Percentiles rank a stretch among this genome's conserved stretches.
Conservation (phyloP, 2,329 filamentous ascomycete species). For the Paramyrothecium sp. region DNA sequence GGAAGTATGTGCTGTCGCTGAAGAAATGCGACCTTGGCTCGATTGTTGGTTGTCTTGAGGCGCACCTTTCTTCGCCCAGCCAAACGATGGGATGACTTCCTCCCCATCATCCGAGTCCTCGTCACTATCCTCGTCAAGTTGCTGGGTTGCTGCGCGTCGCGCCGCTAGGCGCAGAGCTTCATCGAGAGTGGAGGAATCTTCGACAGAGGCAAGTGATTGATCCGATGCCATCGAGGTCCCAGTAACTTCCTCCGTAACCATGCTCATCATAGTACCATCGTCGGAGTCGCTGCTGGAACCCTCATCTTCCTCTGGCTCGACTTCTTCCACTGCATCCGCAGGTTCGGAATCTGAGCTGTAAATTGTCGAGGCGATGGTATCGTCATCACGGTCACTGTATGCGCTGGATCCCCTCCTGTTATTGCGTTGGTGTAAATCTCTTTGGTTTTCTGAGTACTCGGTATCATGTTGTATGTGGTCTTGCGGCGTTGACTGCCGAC, state of each 20-base stretch:
- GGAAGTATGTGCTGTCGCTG: constrained; percentile 6
- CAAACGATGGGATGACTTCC: constrained; percentile 73
- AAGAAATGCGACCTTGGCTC: constrained; percentile 3
- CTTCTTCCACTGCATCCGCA: constrained; percentile 53
- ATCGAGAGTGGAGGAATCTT: constrained; percentile 72
- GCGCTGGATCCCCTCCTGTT: constrained; percentile 65
- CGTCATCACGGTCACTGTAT: constrained; percentile 65
- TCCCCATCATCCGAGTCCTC: constrained; percentile 50
- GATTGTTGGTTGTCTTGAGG: constrained; percentile 32
- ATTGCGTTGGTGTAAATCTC: constrained; percentile 56
- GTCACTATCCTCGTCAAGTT: constrained; percentile 46
- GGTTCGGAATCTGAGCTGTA: constrained; percentile 67
- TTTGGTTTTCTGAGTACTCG: constrained; percentile 64
- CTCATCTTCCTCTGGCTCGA: constrained; percentile 50
- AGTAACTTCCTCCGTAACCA: constrained; percentile 77
- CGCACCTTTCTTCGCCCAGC: constrained; percentile 63
- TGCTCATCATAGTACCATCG: constrained; percentile 77
- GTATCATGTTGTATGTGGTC: constrained; percentile 57
- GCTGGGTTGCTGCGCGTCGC: constrained; percentile 71
- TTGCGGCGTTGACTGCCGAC: constrained; percentile 56
- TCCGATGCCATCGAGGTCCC: constrained; percentile 64
- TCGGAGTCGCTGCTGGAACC: constrained; percentile 60
- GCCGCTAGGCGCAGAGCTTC: constrained; percentile 75
- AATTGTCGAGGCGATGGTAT: constrained; percentile 73
- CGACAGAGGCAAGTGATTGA: constrained; percentile 57